Base-by-base conservation (phyloP, 1,284 basidiomycete genomes). In the Fistulinella cinereoalba region DNA sequence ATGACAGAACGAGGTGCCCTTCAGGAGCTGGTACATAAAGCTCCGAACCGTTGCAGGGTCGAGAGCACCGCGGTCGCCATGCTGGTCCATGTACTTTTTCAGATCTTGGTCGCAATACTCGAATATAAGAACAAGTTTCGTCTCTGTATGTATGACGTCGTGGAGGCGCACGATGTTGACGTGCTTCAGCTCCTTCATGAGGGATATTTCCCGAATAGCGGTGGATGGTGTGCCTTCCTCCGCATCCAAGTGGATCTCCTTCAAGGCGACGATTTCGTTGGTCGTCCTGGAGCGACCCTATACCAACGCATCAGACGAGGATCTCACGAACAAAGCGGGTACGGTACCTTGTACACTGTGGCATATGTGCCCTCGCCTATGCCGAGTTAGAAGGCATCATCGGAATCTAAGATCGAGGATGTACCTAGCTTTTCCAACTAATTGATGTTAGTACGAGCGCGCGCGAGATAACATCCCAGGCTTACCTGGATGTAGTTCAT, bases 61-160 rank as follows among this genome's bases (percentile, higher is more conserved):
- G 36, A 99, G 81, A 10, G 97, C 95, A 47, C 96, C 94, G 49
- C 92, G 85, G 55, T 97, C 92, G 43, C 97, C 97, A 57, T 98
- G 88, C 28, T 92, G 87, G 69, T 99, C 97, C 97, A 99, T 99
- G 71, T 98, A 99, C 66, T 95, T 94, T 72, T 99, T 99, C 46
- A 99, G 77, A 70, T 99, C 97, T 68, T 95, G 89, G 64, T 99
- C 97, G 71, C 97, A 97, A 67, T 86, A 99, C 70, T 99, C 97
- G 67, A 99, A 98, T 51, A 99, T 97, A 52, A 99, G 91, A 60
- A 98, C 92, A 37, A 99, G 86, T 63, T 99, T 99, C 24, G 93
- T 89, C 70, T 99, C 94, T 18, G 92, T 97, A 67, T 98, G 95
- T 53, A 99, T 97, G 48, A 99, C 97, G 67, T 99, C 97, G 75